Conservation (phyloP, 768 basidiomycete species). For the Boletus pseudo-olivaceus region DNA sequence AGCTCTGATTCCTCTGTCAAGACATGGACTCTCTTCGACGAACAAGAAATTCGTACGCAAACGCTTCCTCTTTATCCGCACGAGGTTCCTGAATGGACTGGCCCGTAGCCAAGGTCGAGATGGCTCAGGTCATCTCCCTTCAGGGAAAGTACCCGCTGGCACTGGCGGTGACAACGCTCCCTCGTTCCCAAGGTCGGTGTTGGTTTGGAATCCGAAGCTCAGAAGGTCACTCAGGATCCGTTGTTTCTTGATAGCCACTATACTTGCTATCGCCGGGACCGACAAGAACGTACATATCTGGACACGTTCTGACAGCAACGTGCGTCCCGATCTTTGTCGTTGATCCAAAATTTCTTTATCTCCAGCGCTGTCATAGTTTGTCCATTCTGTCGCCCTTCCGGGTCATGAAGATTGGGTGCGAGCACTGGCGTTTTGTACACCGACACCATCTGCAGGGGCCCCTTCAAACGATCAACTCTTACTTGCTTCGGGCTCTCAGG, state of each 20-base stretch:
- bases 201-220: slow-evolving; percentile 8
- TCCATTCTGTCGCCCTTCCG: slow-evolving; percentile 53
- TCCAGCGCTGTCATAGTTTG: slow-evolving; percentile 42
- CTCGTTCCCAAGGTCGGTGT: slow-evolving; percentile 57
- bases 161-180: slow-evolving; percentile 60
- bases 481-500: slow-evolving; percentile 93
- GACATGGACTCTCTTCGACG: slow-evolving; percentile 54
- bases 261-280: slow-evolving; percentile 84
- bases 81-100: slow-evolving; percentile 3
- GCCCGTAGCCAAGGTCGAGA: slow-evolving; percentile 35
- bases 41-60: slow-evolving; percentile 29
- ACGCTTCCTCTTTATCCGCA: neutral
- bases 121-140: slow-evolving; percentile 59
- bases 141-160: slow-evolving; percentile 74
- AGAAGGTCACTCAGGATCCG: neutral
- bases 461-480: slow-evolving; percentile 44
- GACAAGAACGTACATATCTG: slow-evolving; percentile 77
- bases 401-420: slow-evolving; percentile 98
- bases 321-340: slow-evolving; percentile 29
- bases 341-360: neutral
- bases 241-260: slow-evolving; percentile 39
- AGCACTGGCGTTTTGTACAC: slow-evolving; percentile 61
- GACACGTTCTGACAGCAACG: slow-evolving; percentile 58
- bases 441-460: slow-evolving; percentile 20
- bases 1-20: slow-evolving; percentile 80